Evolutionary conservation across 768 basidiomycete species (phyloP), one percentile per base, ranked within the genome.

Genomic region (Pleurotus giganteus): DNA sequence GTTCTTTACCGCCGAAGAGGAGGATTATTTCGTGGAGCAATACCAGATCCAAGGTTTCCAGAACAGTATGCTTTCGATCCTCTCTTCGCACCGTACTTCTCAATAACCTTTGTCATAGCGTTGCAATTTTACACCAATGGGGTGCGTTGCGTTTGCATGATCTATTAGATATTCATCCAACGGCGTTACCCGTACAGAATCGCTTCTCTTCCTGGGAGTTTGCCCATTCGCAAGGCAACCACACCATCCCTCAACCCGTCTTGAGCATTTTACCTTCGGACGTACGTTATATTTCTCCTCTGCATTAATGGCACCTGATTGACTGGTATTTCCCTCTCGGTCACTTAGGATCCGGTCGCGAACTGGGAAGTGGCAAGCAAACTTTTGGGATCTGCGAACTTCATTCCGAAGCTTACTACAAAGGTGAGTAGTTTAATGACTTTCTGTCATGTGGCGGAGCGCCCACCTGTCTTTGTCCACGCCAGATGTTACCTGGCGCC

Each of bases 11-110:
- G 39, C 61, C 0, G 77, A 78, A 8, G 85, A 90, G 65, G 88
- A 90, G 61, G 80, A 85, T 60, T 89, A 89, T 61, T 81, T 88
- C 56, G 78, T 88, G 0, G 76, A 86, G 47, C 81, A 84, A 58
- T 89, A 81, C 58, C 62, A 63, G 36, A 69, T 70, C 8, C 83
- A 82, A 58, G 82, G 83, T 0, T 89, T 89, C 61, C 69, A 73
- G 47, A 63, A 82, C 54, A 86, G 89, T 89, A 59, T 21, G 85
- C 71, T 11, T n/a, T 27, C 21, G 8, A 24, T 34, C 9, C 6
- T 44, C 17, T 27, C 4, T n/a, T 23, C 13, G 43, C 17, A 24
- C n/a, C n/a, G 27, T 27, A 4, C 23, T 23, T 51, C 24, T 49
- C 46, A 19, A 27, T 12, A 45, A 4, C 34, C 12, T 37, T 32